phyloP scores from a whole-genome alignment of 805 yeast genomes.

The Saturnispora gosingensis region DNA sequence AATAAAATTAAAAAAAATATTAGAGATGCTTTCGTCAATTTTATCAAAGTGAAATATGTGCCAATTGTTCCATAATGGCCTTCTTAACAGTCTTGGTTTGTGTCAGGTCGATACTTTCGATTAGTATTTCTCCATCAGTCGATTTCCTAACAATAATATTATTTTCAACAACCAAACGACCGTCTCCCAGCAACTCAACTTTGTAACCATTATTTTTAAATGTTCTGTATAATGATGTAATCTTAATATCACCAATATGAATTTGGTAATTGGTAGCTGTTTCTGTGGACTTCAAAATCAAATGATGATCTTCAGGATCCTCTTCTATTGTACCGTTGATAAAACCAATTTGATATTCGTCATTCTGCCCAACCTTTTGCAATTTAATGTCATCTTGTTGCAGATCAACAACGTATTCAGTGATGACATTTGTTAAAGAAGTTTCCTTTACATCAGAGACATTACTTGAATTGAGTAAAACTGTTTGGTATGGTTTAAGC shows the following conservation, averaged over 20 bases:
- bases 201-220: constrained; percentile 48
- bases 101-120: constrained; percentile 53
- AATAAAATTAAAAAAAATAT: neutral
- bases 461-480: neutral
- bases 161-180: constrained; percentile 79
- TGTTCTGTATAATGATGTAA: constrained; percentile 68
- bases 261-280: constrained; percentile 9
- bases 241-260: constrained; percentile 80
- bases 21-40: neutral
- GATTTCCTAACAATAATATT: constrained; percentile 66
- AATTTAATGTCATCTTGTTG: constrained; percentile 2
- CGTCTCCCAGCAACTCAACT: constrained; percentile 91
- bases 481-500: constrained; percentile 6
- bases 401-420: constrained; percentile 3
- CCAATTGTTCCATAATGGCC: constrained; percentile 6
- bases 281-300: neutral
- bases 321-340: constrained; percentile 3
- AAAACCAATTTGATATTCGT: constrained; percentile 5
- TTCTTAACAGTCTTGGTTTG: constrained; percentile 2
- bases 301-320: neutral
- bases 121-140: constrained; percentile 71
- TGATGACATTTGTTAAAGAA: constrained; percentile 1
- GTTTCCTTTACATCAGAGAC: neutral
- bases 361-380: constrained; percentile 3
- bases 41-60: constrained; percentile 2